Evolutionary conservation across 352 stramenopile genomes (phyloP).

Genomic region (Blastocystis sp.): DNA sequence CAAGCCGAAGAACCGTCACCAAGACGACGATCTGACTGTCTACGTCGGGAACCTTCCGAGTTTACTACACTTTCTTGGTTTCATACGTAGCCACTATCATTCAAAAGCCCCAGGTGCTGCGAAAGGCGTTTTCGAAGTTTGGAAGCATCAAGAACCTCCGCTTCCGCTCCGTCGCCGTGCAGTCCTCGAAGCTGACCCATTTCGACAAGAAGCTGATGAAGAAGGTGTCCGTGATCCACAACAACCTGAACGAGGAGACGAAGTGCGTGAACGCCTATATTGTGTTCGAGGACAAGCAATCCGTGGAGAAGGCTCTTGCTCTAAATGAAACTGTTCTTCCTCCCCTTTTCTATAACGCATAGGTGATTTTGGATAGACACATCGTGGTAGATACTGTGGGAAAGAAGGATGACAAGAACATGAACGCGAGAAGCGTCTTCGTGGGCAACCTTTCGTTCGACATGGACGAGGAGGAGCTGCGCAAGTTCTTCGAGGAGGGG

Average conservation of each 20-base stretch:
- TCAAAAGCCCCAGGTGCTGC: not conserved
- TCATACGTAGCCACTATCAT: conserved; percentile 17
- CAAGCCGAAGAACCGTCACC: conserved; percentile 40
- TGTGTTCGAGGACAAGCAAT: conserved; percentile 47
- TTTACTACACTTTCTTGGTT: not conserved
- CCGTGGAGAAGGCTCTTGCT: conserved; percentile 35
- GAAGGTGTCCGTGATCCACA: conserved; percentile 63
- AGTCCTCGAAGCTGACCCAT: conserved; percentile 26
- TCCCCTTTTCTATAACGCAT: not conserved
- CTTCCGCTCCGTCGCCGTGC: conserved; percentile 41
- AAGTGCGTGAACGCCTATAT: conserved; percentile 70
- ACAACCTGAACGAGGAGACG: conserved; percentile 61
- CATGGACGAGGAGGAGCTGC: conserved; percentile 77
- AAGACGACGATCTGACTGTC: conserved; percentile 20
- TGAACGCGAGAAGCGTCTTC: conserved; percentile 78
- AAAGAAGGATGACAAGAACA: conserved; percentile 16
- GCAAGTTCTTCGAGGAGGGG: conserved; percentile 77
- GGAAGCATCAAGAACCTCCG: conserved; percentile 13
- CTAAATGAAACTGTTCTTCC: conserved; percentile 39
- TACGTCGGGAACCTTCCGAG: conserved; percentile 58
- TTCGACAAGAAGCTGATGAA: conserved; percentile 67
- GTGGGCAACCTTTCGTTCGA: conserved; percentile 82
- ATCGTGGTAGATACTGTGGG: conserved; percentile 51
- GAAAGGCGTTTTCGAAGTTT: conserved; percentile 62
- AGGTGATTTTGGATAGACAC: conserved; percentile 56